A percentile compares a stretch with the other conserved stretches of the same genome.
Evolutionary conservation across 2,329 filamentous ascomycete species (phyloP).

Genomic region (Torrubiellomyces zombiae): DNA sequence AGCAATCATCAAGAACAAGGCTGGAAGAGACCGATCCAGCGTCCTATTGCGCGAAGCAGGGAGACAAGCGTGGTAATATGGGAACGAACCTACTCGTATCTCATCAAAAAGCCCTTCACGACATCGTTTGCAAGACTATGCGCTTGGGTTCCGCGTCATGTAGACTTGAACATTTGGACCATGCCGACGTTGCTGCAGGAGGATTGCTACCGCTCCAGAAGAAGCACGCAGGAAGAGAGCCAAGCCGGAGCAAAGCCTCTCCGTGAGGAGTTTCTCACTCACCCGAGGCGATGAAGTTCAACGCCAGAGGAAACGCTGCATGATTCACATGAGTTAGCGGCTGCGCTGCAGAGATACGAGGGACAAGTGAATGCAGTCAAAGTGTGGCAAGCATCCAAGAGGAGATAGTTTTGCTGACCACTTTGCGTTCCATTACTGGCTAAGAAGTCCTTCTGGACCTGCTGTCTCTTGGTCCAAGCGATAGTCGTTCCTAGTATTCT

Average conservation of each 20-base stretch:
- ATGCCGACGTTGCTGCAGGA: too few relatives aligned
- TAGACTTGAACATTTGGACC: too few relatives aligned
- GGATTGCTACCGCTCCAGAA: conserved; percentile 52
- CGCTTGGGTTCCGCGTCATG: too few relatives aligned
- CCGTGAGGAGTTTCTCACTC: conserved; percentile 33
- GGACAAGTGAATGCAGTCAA: too few relatives aligned
- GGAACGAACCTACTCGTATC: conserved; percentile 27
- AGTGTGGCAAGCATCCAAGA: background rate
- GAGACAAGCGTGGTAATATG: too few relatives aligned
- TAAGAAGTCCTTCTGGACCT: conserved; percentile 55
- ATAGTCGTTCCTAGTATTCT: conserved; percentile 47
- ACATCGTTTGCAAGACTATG: too few relatives aligned
- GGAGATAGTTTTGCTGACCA: conserved; percentile 36
- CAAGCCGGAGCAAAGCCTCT: conserved; percentile 9
- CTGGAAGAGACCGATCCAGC: conserved; percentile 19
- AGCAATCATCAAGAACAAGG: too few relatives aligned
- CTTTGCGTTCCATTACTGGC: conserved; percentile 68
- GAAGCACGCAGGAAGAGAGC: too few relatives aligned
- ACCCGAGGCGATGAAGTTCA: conserved; percentile 88
- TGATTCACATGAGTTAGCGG: too few relatives aligned
- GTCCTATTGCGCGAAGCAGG: too few relatives aligned
- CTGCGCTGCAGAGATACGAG: too few relatives aligned
- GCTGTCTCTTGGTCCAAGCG: conserved; percentile 41
- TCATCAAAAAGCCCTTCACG: too few relatives aligned
- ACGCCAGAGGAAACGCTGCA: conserved; percentile 59